Base-by-base conservation (phyloP, 139 green algal species). In the Chlamydomonas schloesseri region DNA sequence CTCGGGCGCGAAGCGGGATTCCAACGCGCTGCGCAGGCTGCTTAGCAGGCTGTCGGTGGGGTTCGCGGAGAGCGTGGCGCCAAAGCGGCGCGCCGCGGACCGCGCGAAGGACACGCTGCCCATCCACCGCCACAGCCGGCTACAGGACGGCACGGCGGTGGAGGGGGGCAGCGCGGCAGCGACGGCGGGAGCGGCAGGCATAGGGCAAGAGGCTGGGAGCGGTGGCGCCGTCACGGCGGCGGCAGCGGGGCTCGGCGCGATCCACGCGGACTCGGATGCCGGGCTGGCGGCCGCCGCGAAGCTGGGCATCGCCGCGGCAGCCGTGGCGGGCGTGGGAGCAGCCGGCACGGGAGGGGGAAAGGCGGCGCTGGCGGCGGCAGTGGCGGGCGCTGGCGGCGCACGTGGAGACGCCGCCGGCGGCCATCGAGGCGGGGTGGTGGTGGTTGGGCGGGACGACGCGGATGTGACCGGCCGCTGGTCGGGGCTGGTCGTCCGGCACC, bases 401-500 rank as follows among this genome's bases (percentile, higher is more conserved):
- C 6, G 42, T 5, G 42, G 42, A 5, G 42, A 8, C 42, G 42
- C 6, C 42, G 26, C 3, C 28, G 62, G 62, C 28, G 72, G 72
- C 14, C 11, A 15, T 29, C 29, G 72, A 13, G 33, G 50, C 72
- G 75, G 75, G 34, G 75, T 82, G 33, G 55, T 83, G 58, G 64
- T 83, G 64, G 77, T 83, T 2, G 77, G 77, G 37, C 78, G 79
- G 31, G 78, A 75, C 58, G 60, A 80, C 31, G 53, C 46, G 26
- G 81, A 82, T 34, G 75, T 72, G 31, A 74, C 47, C 5, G 81
- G 26, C 47, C 53, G 60, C 73, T 33, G 15, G 36, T n/a, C 14
- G 37, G 18, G n/a, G n/a, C 29, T 74, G 42, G 26, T 31, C 23
- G 33, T 95, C 53, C 72, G 46, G 2, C 93, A 96, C 78, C 93